Base-by-base conservation (phyloP, 768 basidiomycete genomes). In the Macrolepiota albuminosa region DNA sequence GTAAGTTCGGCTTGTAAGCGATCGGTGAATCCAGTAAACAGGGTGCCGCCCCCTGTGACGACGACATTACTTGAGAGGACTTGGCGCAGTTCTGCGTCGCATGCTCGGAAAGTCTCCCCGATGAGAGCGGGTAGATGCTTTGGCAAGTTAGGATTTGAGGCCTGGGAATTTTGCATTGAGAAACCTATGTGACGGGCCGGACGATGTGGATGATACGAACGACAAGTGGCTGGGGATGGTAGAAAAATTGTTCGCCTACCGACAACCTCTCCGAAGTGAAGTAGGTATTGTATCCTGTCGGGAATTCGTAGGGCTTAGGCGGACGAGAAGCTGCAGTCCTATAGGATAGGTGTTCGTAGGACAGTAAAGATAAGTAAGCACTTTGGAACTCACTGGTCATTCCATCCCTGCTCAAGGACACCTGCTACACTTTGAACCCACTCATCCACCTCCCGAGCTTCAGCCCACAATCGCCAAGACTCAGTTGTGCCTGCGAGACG, bases 41-140 rank as follows among this genome's bases (percentile, higher is more conserved):
- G 76, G 59, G 89, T 93, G 40, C 95, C 91, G 10, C 95, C 96
- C 8, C 97, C 97, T n/a, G 93, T 91, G 49, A 98, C 84, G 51
- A 99, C 95, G 54, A 99, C 87, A 68, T 98, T 98, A 62, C 89
- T 85, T 69, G 96, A 83, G 31, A 99, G 84, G 21, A 91, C 88
- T 60, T 92, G 89, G 33, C 95, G 89, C 58, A 98, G 76, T 71
- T 99, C 97, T 0, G 91, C 87, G 66, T 99, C 97, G 73, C 91
- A 93, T 10, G 90, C 83, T 61, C 86, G 82, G 59, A 98, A 81
- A 0, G 93, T 84, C 60, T 88, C 85, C 54, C 79, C 82, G 48
- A 98, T 87, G 33, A 99, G 78, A 9, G 84, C 76, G 9, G 89
- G 85, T 47, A 98, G 77, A 33, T 82, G 85, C 72, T 89, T 89